Evolutionary conservation across 306 rosid species (phyloP), one percentile per base, ranked within the genome.

Genomic region (Pachyrhizus erosus): DNA sequence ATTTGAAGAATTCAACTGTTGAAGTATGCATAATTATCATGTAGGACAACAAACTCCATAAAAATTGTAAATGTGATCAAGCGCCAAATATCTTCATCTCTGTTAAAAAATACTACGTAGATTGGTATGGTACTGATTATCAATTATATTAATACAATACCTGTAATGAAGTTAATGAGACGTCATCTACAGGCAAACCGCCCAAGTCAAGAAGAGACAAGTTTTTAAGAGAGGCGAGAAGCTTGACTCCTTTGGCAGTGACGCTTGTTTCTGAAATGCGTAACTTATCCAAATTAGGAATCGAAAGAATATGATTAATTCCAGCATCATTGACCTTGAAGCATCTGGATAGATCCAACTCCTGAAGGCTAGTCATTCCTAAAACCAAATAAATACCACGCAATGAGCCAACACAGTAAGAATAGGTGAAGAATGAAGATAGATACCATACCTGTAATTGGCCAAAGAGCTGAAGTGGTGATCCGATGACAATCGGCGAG

Each of bases 101-200:
- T 46, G 69, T 27, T 14, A 15, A 29, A 62, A 64, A 2, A 70
- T 43, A 48, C 2, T 1, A 34, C 31, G 39, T 9, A 31, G 24
- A 8, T 3, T 17, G 70, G 24, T 17, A 33, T 33, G 15, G 10
- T 0, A 45, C 4, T 60, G 5, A 61, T 67, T 60, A 2, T 29
- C 5, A 17, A 1, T 1, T 27, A 21, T 52, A 21, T 40, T 15
- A 55, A n/a, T 7, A 33, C 0, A 58, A 57, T 73, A 92, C 99
- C 96, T 85, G 93, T n/a, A 96, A 87, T 1, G 91, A 88, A 77
- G 65, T 80, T 68, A 96, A 70, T 12, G 92, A 67, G 23, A 17
- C 79, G 79, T 96, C 98, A 77, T 94, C 93, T 8, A 93, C 90
- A 9, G 91, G 98, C 48, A 95, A 90, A 80, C 98, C 99, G 65